Evolutionary conservation across 805 yeast species (phyloP).

Genomic region (Sungouiella blattae): DNA sequence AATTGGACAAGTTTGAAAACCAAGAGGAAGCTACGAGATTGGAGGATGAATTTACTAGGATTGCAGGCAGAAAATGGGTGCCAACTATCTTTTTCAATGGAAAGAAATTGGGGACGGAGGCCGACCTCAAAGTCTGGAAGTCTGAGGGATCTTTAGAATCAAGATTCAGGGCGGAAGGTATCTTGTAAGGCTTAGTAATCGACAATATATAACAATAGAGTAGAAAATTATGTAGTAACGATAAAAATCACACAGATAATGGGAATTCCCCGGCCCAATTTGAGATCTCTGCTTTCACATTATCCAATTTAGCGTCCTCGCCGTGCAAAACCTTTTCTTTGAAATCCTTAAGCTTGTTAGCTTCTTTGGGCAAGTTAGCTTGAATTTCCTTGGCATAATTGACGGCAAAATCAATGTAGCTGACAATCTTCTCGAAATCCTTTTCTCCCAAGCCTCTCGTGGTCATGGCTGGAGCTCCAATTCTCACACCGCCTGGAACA

Average conservation of each 20-base stretch:
- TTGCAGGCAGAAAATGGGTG: constrained; percentile 63
- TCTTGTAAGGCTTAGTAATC: background rate
- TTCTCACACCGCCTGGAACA: constrained; percentile 95
- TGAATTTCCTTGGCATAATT: constrained; percentile 72
- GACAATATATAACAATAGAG: background rate
- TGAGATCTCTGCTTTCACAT: constrained; percentile 73
- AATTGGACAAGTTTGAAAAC: constrained; percentile 51
- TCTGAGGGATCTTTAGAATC: constrained; percentile 28
- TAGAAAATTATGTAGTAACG: background rate
- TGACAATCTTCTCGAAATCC: constrained; percentile 78
- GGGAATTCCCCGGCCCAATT: constrained; percentile 92
- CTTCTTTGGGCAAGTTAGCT: constrained; percentile 78
- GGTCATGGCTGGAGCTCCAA: constrained; percentile 98
- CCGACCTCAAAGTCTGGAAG: constrained; percentile 40
- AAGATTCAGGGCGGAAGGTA: constrained; percentile 21
- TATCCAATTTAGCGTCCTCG: constrained; percentile 58
- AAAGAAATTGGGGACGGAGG: constrained; percentile 55
- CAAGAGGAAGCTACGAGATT: constrained; percentile 48
- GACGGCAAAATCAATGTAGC: constrained; percentile 58
- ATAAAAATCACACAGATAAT: constrained; percentile 34
- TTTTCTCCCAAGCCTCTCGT: constrained; percentile 91
- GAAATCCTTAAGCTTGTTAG: constrained; percentile 94
- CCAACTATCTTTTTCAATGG: constrained; percentile 66
- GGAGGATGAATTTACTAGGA: constrained; percentile 52
- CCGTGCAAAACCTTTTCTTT: constrained; percentile 63